phyloP scores from a whole-genome alignment of 805 yeast genomes.

The Saturnispora saitoi region DNA sequence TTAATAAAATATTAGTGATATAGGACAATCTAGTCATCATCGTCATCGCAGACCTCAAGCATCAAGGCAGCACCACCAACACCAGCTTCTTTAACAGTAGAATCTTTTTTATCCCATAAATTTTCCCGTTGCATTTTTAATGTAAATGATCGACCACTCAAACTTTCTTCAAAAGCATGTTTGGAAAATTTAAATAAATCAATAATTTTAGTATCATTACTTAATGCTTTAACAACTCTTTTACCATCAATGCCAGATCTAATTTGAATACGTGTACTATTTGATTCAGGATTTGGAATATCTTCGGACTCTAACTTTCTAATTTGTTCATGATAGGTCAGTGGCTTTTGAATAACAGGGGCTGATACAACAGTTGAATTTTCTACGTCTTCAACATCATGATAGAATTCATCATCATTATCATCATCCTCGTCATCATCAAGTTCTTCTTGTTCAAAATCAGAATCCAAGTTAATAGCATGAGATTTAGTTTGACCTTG shows the following conservation, averaged over 20 bases:
- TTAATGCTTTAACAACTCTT: conserved; percentile 56
- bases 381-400: conserved; percentile 16
- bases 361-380: conserved; percentile 1
- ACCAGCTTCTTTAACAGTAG: conserved; percentile 64
- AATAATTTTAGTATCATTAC: conserved; percentile 45
- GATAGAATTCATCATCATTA: conserved; percentile 14
- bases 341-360: conserved; percentile 3
- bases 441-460: conserved; percentile 20
- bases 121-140: conserved; percentile 51
- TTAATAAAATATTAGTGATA: no score
- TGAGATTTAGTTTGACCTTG: conserved; percentile 4
- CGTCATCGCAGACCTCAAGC: conserved; percentile 43
- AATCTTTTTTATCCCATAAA: conserved; percentile 43
- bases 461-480: conserved; percentile 33
- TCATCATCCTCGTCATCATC: conserved; percentile 26
- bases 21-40: neutral
- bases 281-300: conserved; percentile 50
- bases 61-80: conserved; percentile 74
- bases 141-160: conserved; percentile 40
- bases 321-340: conserved; percentile 16
- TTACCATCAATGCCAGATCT: conserved; percentile 75
- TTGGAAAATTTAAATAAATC: conserved; percentile 62
- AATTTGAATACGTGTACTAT: conserved; percentile 75
- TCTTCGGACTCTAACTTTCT: conserved; percentile 22
- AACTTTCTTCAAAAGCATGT: conserved; percentile 38